Conservation (phyloP, 768 basidiomycete genomes). For the Kwoniella dendrophila region DNA sequence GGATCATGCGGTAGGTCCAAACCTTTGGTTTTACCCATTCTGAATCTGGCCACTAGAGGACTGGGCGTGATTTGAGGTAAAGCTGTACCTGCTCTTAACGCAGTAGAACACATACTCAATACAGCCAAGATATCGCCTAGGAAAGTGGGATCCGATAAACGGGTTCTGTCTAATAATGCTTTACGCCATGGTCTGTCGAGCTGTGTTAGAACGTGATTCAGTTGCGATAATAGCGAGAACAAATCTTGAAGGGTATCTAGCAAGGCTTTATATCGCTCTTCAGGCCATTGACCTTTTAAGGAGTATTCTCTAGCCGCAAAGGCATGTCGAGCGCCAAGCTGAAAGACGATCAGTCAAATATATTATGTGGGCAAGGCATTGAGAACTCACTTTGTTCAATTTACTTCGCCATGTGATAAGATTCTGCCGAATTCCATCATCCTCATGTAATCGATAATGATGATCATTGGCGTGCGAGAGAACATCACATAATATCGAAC, state of each 20-base stretch:
- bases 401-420: conserved; percentile 76
- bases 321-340: conserved; percentile 30
- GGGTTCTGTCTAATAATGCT: conserved; percentile 73
- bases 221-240: conserved; percentile 68
- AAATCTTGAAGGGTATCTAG: conserved; percentile 62
- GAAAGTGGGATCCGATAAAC: conserved; percentile 76
- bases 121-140: conserved; percentile 83
- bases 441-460: conserved; percentile 59
- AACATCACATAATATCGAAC: conserved; percentile 73
- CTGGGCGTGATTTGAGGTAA: conserved; percentile 86
- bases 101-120: conserved; percentile 78
- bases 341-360: no score
- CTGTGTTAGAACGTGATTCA: conserved; percentile 71
- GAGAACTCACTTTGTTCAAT: conserved; percentile 65
- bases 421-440: conserved; percentile 65
- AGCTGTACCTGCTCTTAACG: conserved; percentile 71
- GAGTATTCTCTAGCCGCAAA: conserved; percentile 64
- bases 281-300: conserved; percentile 74
- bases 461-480: conserved; percentile 70
- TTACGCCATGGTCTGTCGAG: conserved; percentile 76
- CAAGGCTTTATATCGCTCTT: conserved; percentile 66
- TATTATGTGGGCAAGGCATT: not conserved
- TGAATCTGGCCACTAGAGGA: conserved; percentile 58
- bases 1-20: conserved; percentile 71
- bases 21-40: conserved; percentile 60